Conservation (phyloP, 2,329 filamentous ascomycete species). For the Drechslerella coelobrocha region DNA sequence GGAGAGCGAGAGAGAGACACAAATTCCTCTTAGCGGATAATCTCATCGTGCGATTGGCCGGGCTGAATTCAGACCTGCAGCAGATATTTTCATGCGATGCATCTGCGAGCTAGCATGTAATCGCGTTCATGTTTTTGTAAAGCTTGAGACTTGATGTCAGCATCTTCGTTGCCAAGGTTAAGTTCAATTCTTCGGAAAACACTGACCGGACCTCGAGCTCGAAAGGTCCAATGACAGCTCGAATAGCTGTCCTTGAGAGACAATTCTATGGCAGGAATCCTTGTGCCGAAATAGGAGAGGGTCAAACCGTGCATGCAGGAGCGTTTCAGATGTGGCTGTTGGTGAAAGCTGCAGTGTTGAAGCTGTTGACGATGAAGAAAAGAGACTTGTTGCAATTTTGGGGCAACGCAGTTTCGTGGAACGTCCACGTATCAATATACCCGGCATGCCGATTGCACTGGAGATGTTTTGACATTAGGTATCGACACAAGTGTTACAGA, state of each 20-base stretch:
- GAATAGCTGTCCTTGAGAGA: conserved; percentile 23
- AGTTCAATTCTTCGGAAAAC: no score
- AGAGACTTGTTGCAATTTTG: no score
- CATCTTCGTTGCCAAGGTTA: no score
- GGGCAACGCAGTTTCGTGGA: no score
- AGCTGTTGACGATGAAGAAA: no score
- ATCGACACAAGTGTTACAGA: no score
- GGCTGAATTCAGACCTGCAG: conserved; percentile 9
- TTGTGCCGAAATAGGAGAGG: conserved; percentile 12
- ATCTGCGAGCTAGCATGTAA: background rate
- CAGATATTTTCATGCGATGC: conserved; percentile 18
- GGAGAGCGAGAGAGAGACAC: background rate
- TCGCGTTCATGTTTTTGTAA: background rate
- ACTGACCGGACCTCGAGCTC: no score
- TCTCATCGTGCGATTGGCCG: conserved; percentile 36
- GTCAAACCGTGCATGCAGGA: conserved; percentile 47
- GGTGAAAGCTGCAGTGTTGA: conserved; percentile 9
- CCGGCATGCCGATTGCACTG: no score
- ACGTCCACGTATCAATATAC: no score
- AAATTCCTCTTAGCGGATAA: conserved; percentile 35
- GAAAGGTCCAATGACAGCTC: conserved; percentile 35
- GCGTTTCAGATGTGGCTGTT: conserved; percentile 14
- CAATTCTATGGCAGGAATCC: background rate
- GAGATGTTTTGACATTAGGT: no score
- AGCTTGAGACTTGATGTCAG: conserved; percentile 25